Base-by-base conservation (phyloP, 768 basidiomycete genomes). In the Tylopilus plumbeoviolaceoides region DNA sequence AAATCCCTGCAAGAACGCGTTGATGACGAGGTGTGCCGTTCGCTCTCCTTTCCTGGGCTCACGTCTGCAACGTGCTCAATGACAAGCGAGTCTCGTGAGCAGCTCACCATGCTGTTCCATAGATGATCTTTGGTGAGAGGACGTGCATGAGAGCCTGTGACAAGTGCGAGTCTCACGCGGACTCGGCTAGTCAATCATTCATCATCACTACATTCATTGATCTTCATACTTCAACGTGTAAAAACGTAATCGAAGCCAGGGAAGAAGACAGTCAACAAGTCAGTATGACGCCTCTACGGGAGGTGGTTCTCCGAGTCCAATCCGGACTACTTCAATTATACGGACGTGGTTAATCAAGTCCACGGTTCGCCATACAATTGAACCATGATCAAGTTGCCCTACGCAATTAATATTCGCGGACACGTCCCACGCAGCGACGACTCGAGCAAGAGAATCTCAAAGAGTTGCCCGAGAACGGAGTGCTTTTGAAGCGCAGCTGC, bases 1-100 rank as follows among this genome's bases (percentile, higher is more conserved):
- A 65, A 92, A 93, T 6, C 91, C 91, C 57, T 81, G 78, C 36
- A 85, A 69, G 50, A 92, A 80, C 10, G 91, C 91, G 50, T 74
- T 77, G 46, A 85, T 70, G 18, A 92, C 89, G 3, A 91, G 78
- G 5, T 74, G 69, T 0, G 82, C 71, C 1, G 91, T 93, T 21
- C 75, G 68, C 50, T 87, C 85, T 61, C 84, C 84, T 73, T 93
- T 93, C 90, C 89, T 91, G 59, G 20, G 41, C 45, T 49, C 48
- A 28, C 31, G 41, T 53, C 33, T 17, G 38, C 39, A 42, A 45
- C 6, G 45, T n/a, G 53, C 20, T 45, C 38, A 40, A 20, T 18
- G 41, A 21, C 20, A 18, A n/a, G 17, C 25, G 48, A 9, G 45
- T 27, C 36, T 44, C 20, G 31, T 44, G 31, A 15, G 33, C 50